Evolutionary conservation across 768 basidiomycete species (phyloP).

Genomic region (Galerina sulciceps): DNA sequence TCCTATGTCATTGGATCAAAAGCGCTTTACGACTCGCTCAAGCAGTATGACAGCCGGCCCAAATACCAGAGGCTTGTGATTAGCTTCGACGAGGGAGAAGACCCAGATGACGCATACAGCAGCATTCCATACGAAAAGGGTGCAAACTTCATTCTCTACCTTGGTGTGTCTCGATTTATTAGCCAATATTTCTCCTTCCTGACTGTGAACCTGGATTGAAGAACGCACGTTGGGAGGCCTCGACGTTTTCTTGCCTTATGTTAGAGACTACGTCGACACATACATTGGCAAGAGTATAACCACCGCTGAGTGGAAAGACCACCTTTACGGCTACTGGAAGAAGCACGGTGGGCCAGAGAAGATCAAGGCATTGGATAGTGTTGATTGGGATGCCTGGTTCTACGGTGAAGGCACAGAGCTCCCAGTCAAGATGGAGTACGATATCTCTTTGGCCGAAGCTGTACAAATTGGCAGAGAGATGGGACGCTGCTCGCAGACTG

Average conservation of each 20-base stretch:
- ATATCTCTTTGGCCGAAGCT: slow-evolving; percentile 71
- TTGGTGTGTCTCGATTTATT: slow-evolving; percentile 52
- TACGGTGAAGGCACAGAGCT: slow-evolving; percentile 78
- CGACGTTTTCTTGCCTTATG: slow-evolving; percentile 83
- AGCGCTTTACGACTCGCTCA: slow-evolving; percentile 71
- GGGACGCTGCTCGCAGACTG: slow-evolving; percentile 67
- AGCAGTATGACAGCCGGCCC: slow-evolving; percentile 59
- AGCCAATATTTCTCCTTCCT: neutral
- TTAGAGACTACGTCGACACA: slow-evolving; percentile 79
- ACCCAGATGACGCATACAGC: slow-evolving; percentile 78
- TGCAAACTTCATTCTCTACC: slow-evolving; percentile 82
- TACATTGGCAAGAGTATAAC: slow-evolving; percentile 86
- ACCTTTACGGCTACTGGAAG: slow-evolving; percentile 74
- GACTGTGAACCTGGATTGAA: slow-evolving; percentile 22
- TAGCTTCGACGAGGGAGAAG: slow-evolving; percentile 72
- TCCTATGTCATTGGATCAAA: slow-evolving; percentile 79
- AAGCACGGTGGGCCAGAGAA: slow-evolving; percentile 63
- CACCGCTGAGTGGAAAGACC: slow-evolving; percentile 81
- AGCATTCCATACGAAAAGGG: slow-evolving; percentile 89
- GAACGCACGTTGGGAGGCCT: slow-evolving; percentile 81
- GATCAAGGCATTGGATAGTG: slow-evolving; percentile 63
- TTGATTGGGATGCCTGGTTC: slow-evolving; percentile 89
- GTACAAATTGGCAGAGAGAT: slow-evolving; percentile 71
- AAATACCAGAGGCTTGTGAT: slow-evolving; percentile 84
- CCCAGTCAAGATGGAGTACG: slow-evolving; percentile 77